Base-by-base conservation (phyloP, 1,284 basidiomycete species). In the Ustilago loliicola region DNA sequence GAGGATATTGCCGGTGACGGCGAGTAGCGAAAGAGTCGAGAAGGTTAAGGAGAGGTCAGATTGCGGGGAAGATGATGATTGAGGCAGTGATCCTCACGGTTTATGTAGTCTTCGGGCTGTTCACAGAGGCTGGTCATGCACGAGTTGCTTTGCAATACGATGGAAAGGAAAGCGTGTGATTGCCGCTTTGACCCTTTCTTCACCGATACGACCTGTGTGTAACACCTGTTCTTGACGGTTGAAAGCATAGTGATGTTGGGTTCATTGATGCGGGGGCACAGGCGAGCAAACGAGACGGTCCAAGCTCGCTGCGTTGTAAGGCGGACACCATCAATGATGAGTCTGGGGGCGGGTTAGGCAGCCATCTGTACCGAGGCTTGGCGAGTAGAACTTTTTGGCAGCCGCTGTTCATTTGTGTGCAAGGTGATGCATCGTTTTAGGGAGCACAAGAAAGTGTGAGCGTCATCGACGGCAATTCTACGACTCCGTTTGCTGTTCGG, bases 391-490 rank as follows among this genome's bases (percentile, higher is more conserved):
- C 38, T 29, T 13, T n/a, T 25, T 45, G 6, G 59, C 38, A 61
- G 38, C 59, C 59, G 59, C 50, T 61, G 59, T 42, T 61, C 50
- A 52, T 3, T n/a, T 27, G 29, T 27, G 25, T 9, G 19, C 19
- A 40, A 55, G 2, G 53, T 32, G 29, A 48, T 58, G 58, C 48
- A 51, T 51, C 32, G 34, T 36, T 60, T 32, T 30, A 13, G 15
- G 17, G 29, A 53, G 15, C 23, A 38, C 21, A 42, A 45, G 7
- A 27, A 30, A 27, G 13, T 40, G n/a, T n/a, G 30, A 32, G 27
- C 59, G 59, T 61, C 59, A 52, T 61, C 38, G 32, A 19, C 8
- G 23, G 8, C 7, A 27, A 52, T 61, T 61, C 45, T 48, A 27
- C 59, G 59, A 53, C 59, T 29, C 10, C 21, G 10, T 15, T 29